Conservation (phyloP, 2,329 filamentous ascomycete genomes). For the Fusarium penzigii region DNA sequence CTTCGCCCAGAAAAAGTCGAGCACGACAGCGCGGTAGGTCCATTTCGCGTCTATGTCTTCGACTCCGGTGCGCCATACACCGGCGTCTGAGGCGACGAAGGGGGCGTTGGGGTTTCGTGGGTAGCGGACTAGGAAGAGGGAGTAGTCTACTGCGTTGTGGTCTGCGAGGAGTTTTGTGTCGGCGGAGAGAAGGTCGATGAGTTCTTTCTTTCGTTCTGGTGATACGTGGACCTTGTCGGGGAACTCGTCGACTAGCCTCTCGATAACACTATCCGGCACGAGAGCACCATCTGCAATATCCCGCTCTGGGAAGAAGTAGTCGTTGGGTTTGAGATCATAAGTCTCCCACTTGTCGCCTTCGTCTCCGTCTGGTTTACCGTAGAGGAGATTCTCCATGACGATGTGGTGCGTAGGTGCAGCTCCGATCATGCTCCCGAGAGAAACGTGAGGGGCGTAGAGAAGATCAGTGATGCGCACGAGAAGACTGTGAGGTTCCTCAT, state of each 20-base stretch:
- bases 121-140: conserved; percentile 66
- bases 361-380: conserved; percentile 52
- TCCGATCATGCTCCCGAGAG: conserved; percentile 61
- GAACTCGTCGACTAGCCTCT: conserved; percentile 67
- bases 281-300: conserved; percentile 67
- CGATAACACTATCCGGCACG: conserved; percentile 64
- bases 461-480: conserved; percentile 74
- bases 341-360: conserved; percentile 59
- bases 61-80: conserved; percentile 62
- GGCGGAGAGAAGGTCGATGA: conserved; percentile 55
- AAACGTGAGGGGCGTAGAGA: conserved; percentile 54
- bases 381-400: conserved; percentile 75
- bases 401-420: conserved; percentile 70
- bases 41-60: conserved; percentile 63
- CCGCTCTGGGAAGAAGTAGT: conserved; percentile 75
- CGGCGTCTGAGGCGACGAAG: conserved; percentile 17
- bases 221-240: conserved; percentile 63
- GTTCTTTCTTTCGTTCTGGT: conserved; percentile 53
- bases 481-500: conserved; percentile 57
- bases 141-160: conserved; percentile 73
- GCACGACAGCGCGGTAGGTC: conserved; percentile 65
- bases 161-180: conserved; percentile 66
- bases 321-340: conserved; percentile 72
- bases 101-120: conserved; percentile 13
- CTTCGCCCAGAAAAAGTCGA: conserved; percentile 81